phyloP scores from a whole-genome alignment of 1,139 yeast species.

The Taphrina communis region DNA sequence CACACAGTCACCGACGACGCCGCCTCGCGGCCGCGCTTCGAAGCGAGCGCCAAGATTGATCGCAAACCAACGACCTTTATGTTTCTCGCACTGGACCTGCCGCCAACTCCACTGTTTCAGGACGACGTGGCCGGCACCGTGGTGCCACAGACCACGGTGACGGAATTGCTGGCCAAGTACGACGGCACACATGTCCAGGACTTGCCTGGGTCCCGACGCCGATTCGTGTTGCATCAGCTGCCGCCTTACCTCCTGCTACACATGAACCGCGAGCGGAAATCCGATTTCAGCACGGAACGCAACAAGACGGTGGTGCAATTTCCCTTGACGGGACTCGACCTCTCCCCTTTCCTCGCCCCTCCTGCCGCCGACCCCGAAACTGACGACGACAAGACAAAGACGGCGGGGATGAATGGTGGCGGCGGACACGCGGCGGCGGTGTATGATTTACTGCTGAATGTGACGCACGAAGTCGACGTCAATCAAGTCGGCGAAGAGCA shows the following conservation, averaged over 20 bases:
- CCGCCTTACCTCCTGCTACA: slow-evolving; percentile 66
- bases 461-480: slow-evolving; percentile 56
- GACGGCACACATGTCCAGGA: slow-evolving; percentile 52
- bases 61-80: slow-evolving; percentile 59
- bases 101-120: slow-evolving; percentile 63
- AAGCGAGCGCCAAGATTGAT: slow-evolving; percentile 46
- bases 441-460: slow-evolving; percentile 61
- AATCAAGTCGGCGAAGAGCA: slow-evolving; percentile 48
- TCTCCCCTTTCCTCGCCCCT: slow-evolving; percentile 52
- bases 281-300: slow-evolving; percentile 53
- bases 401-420: not conserved
- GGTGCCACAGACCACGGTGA: slow-evolving; percentile 63
- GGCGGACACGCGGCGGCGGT: slow-evolving; percentile 41
- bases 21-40: slow-evolving; percentile 48
- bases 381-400: not conserved
- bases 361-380: not conserved
- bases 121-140: slow-evolving; percentile 54
- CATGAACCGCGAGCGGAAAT: slow-evolving; percentile 60
- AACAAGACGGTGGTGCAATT: slow-evolving; percentile 72
- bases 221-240: slow-evolving; percentile 56
- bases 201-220: slow-evolving; percentile 51
- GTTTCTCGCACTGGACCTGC: slow-evolving; percentile 65
- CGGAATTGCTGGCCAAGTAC: slow-evolving; percentile 59
- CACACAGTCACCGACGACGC: slow-evolving; percentile 46
- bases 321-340: slow-evolving; percentile 57